Conservation (phyloP, 768 basidiomycete genomes). For the Tremella fuciformis region DNA sequence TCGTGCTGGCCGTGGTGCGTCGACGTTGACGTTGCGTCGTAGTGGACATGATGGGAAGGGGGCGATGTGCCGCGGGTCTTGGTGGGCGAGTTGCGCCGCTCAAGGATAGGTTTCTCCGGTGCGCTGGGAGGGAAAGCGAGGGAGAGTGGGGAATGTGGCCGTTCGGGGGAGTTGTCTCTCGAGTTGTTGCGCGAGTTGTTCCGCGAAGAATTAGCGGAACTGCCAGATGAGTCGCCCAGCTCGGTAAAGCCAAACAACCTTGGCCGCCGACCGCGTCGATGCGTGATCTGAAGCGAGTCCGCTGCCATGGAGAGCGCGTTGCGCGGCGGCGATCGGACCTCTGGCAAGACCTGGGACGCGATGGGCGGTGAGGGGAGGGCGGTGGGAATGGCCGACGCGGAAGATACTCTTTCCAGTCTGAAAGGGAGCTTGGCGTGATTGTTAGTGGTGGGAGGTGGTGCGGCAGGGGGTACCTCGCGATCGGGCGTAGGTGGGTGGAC, state of each 20-base stretch:
- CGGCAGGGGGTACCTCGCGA: conserved; percentile 17
- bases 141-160: conserved; percentile 7
- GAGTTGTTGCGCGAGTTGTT: conserved; percentile 24
- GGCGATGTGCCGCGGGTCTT: conserved; percentile 3
- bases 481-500: conserved; percentile 47
- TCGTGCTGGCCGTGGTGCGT: conserved; percentile 5
- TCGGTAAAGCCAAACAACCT: conserved; percentile 50
- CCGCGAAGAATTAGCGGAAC: conserved; percentile 18
- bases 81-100: conserved; percentile 7
- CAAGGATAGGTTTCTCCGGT: background rate
- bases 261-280: conserved; percentile 37
- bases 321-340: conserved; percentile 49
- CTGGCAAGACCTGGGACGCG: conserved; percentile 41
- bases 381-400: conserved; percentile 1
- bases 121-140: background rate
- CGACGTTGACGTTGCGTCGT: conserved; percentile 4
- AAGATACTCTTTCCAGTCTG: background rate
- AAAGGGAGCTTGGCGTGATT: background rate
- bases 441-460: background rate
- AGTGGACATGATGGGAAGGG: conserved; percentile 5
- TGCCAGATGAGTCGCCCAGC: conserved; percentile 28
- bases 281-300: conserved; percentile 31
- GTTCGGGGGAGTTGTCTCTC: conserved; percentile 9
- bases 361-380: conserved; percentile 12
- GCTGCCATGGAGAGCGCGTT: conserved; percentile 30